A percentile compares a stretch with the other conserved stretches of the same genome.
phyloP scores from a whole-genome alignment of 371 early-diverging fungal genomes.

The Paraphysoderma sedebokerense region DNA sequence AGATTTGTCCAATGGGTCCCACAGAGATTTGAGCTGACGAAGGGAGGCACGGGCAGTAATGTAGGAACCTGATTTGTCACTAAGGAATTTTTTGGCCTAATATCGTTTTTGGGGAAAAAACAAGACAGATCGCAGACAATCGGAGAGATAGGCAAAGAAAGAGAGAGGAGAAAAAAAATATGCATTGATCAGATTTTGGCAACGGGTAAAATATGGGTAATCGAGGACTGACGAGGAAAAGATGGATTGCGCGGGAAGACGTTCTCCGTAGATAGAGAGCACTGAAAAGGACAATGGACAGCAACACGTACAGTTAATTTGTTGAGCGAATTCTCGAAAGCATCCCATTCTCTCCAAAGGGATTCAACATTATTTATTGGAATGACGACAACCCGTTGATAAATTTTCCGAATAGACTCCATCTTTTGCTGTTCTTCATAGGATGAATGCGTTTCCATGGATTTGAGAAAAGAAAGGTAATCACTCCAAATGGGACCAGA shows the following conservation, averaged over 20 bases:
- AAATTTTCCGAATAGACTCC: slow-evolving; percentile 69
- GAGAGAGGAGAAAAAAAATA: not conserved
- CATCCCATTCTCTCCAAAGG: slow-evolving; percentile 90
- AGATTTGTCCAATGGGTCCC: slow-evolving; percentile 46
- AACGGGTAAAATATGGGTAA: not conserved
- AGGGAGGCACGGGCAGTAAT: slow-evolving; percentile 81
- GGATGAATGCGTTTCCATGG: slow-evolving; percentile 45
- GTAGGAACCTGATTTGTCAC: slow-evolving; percentile 66
- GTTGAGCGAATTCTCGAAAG: slow-evolving; percentile 75
- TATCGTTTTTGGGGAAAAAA: not conserved
- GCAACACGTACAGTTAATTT: slow-evolving; percentile 58
- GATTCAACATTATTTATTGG: slow-evolving; percentile 71
- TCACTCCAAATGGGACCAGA: slow-evolving; percentile 79
- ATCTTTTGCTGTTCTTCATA: slow-evolving; percentile 83
- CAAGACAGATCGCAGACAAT: too few relatives aligned
- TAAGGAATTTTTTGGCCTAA: slow-evolving; percentile 70
- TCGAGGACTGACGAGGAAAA: not conserved
- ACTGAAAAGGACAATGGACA: too few relatives aligned
- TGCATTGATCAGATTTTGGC: not conserved
- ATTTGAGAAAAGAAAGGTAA: slow-evolving; percentile 63
- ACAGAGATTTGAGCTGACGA: slow-evolving; percentile 54
- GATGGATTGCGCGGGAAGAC: too few relatives aligned
- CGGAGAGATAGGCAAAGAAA: too few relatives aligned
- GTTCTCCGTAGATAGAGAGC: too few relatives aligned
- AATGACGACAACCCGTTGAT: slow-evolving; percentile 66